Evolutionary conservation across 2,329 filamentous ascomycete genomes (phyloP).

Genomic region (Colletotrichum navitas): DNA sequence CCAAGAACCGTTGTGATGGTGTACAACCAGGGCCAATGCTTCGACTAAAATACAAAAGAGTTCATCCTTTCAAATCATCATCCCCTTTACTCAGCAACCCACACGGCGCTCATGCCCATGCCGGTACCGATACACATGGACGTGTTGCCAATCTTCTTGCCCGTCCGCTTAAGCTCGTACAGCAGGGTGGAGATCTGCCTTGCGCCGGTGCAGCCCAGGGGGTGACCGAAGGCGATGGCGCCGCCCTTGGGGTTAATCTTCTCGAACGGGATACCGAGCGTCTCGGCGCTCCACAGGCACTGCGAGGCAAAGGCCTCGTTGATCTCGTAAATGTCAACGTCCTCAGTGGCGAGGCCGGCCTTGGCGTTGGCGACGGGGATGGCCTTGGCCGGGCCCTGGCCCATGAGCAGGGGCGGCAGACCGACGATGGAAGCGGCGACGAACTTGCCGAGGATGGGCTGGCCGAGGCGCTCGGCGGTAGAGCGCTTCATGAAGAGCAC

Average conservation of each 20-base stretch:
- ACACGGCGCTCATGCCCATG: constrained; percentile 98
- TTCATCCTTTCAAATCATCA: background rate
- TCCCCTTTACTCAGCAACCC: constrained; percentile 84
- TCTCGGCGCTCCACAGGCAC: constrained; percentile 92
- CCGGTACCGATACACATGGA: constrained; percentile 98
- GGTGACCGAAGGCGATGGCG: constrained; percentile 95
- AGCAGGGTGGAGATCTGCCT: constrained; percentile 93
- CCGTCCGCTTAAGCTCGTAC: constrained; percentile 87
- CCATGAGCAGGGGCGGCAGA: constrained; percentile 94
- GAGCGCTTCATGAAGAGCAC: constrained; percentile 96
- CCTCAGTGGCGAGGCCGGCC: constrained; percentile 86
- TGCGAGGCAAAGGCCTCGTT: constrained; percentile 98
- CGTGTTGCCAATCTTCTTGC: constrained; percentile 88
- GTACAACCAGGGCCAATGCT: constrained; percentile 32
- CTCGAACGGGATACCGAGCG: constrained; percentile 83
- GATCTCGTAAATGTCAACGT: constrained; percentile 98
- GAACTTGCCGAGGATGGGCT: constrained; percentile 92
- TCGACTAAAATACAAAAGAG: constrained; percentile 32
- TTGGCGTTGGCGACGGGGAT: constrained; percentile 93
- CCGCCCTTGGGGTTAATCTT: constrained; percentile 99
- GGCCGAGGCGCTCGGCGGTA: constrained; percentile 88
- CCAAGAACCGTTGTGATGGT: constrained; percentile 32
- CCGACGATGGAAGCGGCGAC: constrained; percentile 88
- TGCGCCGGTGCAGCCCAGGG: constrained; percentile 92
- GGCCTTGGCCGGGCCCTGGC: constrained; percentile 93